Evolutionary conservation across 208 protist species (phyloP), one percentile per base, ranked within the genome.

Genomic region (Leptomonas seymouri): DNA sequence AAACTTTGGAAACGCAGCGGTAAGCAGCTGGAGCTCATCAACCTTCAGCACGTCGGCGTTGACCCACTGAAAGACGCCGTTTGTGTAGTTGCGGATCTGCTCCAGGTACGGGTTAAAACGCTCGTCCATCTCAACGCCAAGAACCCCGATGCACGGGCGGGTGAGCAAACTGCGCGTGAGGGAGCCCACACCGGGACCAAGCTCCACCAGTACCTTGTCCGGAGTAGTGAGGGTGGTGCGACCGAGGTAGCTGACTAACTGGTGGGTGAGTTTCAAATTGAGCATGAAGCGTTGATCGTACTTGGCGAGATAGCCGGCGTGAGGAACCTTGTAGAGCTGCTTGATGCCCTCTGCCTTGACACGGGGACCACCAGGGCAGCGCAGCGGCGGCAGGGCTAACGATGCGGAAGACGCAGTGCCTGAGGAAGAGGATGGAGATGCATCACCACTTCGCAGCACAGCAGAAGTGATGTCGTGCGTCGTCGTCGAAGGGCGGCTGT

Each of bases 211-310:
- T 51, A 97, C 54, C 67, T 97, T 94, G 61, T 97, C 86, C 21
- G 54, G 62, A 21, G 88, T 91, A 39, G 75, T 69, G 28, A 93
- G 78, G 15, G 87, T 87, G 28, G 83, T 93, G 57, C 78, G 80
- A 53, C 79, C 86, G 8, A 95, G 72, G 55, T 85, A 82, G 36
- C 80, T 79, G 27, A 83, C 84, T 51, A 94, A 53, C 53, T 93
- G 87, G 53, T 97, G 92, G 0, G 88, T 97, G 9, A 94, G 88
- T 53, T 97, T 97, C 51, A 95, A 64, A 62, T 95, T 95, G 7
- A 97, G 66, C 45, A 95, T 84, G 71, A 95, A 95, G 46, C 92
- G 87, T 14, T 94, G 84, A 64, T 91, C 90, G 74, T 93, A 91
- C 81, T 97, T 95, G 55, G 90, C 82, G 36, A 97, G 76, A 51